Evolutionary conservation across 257 asterid species (phyloP), one percentile per base, ranked within the genome.

Genomic region (Ocimum tenuiflorum): DNA sequence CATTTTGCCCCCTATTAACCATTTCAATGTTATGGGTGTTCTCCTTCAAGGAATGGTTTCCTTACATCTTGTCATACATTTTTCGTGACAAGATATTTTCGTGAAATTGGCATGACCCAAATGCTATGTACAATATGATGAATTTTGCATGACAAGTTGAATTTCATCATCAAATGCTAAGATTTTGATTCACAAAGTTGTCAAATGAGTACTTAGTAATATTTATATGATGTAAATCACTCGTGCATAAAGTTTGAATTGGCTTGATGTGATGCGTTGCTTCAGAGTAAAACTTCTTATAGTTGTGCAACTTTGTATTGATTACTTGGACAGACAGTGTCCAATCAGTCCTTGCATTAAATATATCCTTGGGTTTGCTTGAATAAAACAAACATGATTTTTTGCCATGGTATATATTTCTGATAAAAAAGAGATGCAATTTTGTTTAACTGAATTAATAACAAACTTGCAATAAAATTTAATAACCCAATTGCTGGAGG

Each of bases 81-180:
- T 36, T 36, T 12, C 12, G 3, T 36, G 42, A 36, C 36, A 33
- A 63, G 8, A 22, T 4, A 18, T 42, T 46, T 12, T 50, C 72
- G n/a, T n/a, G n/a, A n/a, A 47, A 31, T 33, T 33, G 29, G 13
- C 47, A n/a, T 38, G 57, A 18, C 48, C 18, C 3, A 18, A 51
- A 39, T 70, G 41, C 24, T 43, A 55, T 17, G 38, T 18, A 41
- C 45, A 13, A 46, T 45, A 23, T 23, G 67, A 57, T 64, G 8
- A 38, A 58, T 47, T 56, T 42, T 24, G 60, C 29, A 12, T 58
- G 57, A 67, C 41, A 41, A 73, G 48, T 50, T 42, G 18, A 43
- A 17, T 23, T 18, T 50, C 6, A 42, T 67, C 29, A 60, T 15
- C 18, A 20, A 56, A 31, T 31, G 15, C 50, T 48, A 55, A 42